Percentiles rank a stretch among this genome's conserved stretches.
phyloP scores from a whole-genome alignment of 2,329 filamentous ascomycete species.

The Venturia oleaginea region DNA sequence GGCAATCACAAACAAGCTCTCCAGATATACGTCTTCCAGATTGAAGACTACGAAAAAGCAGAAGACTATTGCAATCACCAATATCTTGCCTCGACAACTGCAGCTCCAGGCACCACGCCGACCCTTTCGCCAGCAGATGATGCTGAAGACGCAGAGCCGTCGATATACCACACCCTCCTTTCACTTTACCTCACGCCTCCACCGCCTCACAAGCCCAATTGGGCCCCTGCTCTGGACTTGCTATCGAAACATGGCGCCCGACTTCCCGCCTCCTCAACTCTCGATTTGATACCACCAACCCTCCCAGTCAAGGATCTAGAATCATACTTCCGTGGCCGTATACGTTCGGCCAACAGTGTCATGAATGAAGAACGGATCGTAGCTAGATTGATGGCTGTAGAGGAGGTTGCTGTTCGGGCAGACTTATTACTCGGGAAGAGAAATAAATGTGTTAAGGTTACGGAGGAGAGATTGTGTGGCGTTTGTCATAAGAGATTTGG shows the following conservation, averaged over 20 bases:
- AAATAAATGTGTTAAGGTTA: slow-evolving; percentile 66
- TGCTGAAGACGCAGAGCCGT: slow-evolving; percentile 49
- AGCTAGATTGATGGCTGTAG: slow-evolving; percentile 65
- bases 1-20: slow-evolving; percentile 89
- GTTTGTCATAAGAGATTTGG: slow-evolving; percentile 91
- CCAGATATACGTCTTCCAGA: slow-evolving; percentile 95
- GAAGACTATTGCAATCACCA: slow-evolving; percentile 96
- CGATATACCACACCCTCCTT: slow-evolving; percentile 86
- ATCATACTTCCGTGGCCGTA: slow-evolving; percentile 85
- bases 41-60: slow-evolving; percentile 77
- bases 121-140: slow-evolving; percentile 24
- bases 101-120: slow-evolving; percentile 9
- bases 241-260: slow-evolving; percentile 90
- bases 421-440: slow-evolving; percentile 60
- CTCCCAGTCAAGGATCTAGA: slow-evolving; percentile 73
- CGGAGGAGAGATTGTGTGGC: slow-evolving; percentile 80
- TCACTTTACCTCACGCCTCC: slow-evolving; percentile 82
- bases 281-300: slow-evolving; percentile 73
- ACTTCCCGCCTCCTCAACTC: slow-evolving; percentile 75
- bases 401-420: slow-evolving; percentile 69
- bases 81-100: slow-evolving; percentile 43
- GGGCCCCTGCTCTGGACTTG: slow-evolving; percentile 71
- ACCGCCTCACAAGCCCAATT: slow-evolving; percentile 59
- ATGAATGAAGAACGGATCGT: slow-evolving; percentile 75
- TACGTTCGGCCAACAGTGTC: slow-evolving; percentile 73